Base-by-base conservation (phyloP, 495 filamentous ascomycete species). In the Penicillium lividum region DNA sequence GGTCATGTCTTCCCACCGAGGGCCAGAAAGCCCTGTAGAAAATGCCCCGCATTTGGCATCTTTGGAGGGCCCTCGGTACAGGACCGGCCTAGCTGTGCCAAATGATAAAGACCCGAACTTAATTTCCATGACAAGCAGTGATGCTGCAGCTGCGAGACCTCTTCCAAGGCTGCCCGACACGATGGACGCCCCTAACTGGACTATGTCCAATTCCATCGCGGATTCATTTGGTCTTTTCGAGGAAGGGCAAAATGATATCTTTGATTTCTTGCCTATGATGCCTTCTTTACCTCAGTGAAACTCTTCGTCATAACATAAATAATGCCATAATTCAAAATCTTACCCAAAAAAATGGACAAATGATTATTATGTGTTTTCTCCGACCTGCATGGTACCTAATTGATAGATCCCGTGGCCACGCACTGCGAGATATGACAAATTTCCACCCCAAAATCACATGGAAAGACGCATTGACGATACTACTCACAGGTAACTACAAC, bases 161-260 rank as follows among this genome's bases (percentile, higher is more conserved):
- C 65, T 68, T 50, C 61, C 69, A 47, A 59, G 68, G 48, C 44
- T 76, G 7, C 63, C 71, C 31, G 68, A 69, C n/a, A 65, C 69
- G 25, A 71, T 77, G 65, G 72, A 77, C 33, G 72, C 68, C 11
- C 75, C 75, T 3, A 77, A 71, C 47, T 77, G 75, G 75, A 73
- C 71, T 10, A 62, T 77, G 53, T 76, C 73, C 0, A 73, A 73
- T 50, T 69, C 75, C 0, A 76, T 77, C 56, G 73, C 75, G 13
- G 73, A 77, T 40, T 77, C 75, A 4, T 77, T 77, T 54, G 75
- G 74, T 11, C 64, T 77, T n/a, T 77, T 77, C 38, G 75, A 77
- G 38, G 75, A 77, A 51, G 75, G 69, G 3, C 75, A 77, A 55
- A 76, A 73, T 47, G 75, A 77, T 49, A 68, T 77, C 28, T 77